phyloP scores from a whole-genome alignment of 306 rosid genomes.

The Corylus americana region DNA sequence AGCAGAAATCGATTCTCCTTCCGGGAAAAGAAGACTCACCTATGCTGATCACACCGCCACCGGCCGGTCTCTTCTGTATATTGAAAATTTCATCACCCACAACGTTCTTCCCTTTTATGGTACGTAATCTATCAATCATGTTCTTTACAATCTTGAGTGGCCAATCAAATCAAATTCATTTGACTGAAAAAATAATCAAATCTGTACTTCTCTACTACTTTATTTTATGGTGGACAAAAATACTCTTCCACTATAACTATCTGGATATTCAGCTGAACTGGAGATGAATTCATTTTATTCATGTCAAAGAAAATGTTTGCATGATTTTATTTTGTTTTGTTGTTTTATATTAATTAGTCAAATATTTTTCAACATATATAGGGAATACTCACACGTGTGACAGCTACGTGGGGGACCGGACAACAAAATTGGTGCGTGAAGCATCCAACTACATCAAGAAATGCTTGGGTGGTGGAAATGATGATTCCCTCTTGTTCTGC shows the following conservation, averaged over 20 bases:
- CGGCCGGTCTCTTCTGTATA: constrained; percentile 60
- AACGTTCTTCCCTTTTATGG: constrained; percentile 86
- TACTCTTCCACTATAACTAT: too few relatives aligned
- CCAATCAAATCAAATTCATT: not conserved
- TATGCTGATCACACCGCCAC: constrained; percentile 96
- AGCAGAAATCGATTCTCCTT: constrained; percentile 54
- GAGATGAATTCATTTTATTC: not conserved
- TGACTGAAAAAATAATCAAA: not conserved
- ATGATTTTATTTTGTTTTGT: not conserved
- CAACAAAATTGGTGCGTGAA: constrained; percentile 60
- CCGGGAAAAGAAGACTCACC: constrained; percentile 54
- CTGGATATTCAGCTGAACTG: too few relatives aligned
- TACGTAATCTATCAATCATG: constrained; percentile 4
- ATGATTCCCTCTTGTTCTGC: constrained; percentile 61
- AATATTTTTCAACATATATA: not conserved
- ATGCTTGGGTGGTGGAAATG: constrained; percentile 68
- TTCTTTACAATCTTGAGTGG: not conserved
- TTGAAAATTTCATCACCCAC: constrained; percentile 56
- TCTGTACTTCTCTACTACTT: not conserved
- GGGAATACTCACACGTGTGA: constrained; percentile 83
- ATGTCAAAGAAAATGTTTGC: not conserved
- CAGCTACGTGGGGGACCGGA: constrained; percentile 68
- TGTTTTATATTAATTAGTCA: too few relatives aligned
- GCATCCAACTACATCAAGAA: constrained; percentile 57
- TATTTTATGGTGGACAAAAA: not conserved